Evolutionary conservation across 2,329 filamentous ascomycete genomes (phyloP).

Genomic region (Geosmithia flava): DNA sequence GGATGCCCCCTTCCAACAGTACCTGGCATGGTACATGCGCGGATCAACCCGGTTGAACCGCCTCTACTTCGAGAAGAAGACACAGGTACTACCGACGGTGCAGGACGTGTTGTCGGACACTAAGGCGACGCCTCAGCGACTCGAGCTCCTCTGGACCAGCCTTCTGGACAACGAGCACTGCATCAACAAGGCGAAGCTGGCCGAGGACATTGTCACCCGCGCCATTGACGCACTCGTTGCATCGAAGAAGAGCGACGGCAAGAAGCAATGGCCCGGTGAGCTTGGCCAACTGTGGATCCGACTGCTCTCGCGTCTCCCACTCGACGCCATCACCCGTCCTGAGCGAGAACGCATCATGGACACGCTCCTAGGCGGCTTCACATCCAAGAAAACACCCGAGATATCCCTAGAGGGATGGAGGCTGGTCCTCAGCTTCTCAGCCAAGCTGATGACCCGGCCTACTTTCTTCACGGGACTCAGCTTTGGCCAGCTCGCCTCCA

Average conservation of each 20-base stretch:
- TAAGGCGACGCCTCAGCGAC: constrained; percentile 5
- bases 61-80: constrained; percentile 13
- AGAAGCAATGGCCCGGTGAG: constrained; percentile 17
- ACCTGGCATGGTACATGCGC: constrained; percentile 19
- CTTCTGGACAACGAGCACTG: constrained; percentile 24
- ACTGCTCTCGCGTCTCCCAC: constrained; percentile 19
- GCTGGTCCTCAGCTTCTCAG: constrained; percentile 28
- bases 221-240: constrained; percentile 15
- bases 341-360: constrained; percentile 31
- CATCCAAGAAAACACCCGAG: constrained; percentile 4
- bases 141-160: constrained; percentile 14
- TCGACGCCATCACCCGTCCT: constrained; percentile 25
- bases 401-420: constrained; percentile 18
- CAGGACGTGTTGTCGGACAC: constrained; percentile 10
- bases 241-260: constrained; percentile 9
- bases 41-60: constrained; percentile 18
- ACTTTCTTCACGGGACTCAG: constrained; percentile 36
- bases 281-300: constrained; percentile 16
- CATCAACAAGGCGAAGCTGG: constrained; percentile 18
- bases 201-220: constrained; percentile 17
- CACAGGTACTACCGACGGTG: constrained; percentile 11
- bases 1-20: constrained; percentile 14
- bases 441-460: constrained; percentile 36
- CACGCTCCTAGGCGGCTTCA: constrained; percentile 8
- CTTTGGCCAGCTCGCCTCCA: constrained; percentile 21